Base-by-base conservation (phyloP, 2,329 filamentous ascomycete species). In the Paraconiothyrium sp. region DNA sequence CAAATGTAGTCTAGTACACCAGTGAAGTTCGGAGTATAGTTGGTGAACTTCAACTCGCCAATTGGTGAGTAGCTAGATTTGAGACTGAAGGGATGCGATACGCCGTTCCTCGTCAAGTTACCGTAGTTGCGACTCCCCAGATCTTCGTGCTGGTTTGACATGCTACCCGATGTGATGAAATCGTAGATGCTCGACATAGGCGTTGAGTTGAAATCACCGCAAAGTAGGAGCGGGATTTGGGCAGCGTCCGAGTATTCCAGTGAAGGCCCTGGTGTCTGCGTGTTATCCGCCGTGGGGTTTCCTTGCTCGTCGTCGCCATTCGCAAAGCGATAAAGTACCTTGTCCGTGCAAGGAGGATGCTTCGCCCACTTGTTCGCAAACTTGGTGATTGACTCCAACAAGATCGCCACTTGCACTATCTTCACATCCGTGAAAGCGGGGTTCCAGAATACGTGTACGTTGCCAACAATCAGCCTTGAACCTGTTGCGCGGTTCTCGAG, bases 1-100 rank as follows among this genome's bases (percentile, higher is more conserved):
- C 94, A 98, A 72, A 99, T 93, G 79, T 98, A 97, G 78, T 99
- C 95, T 68, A 99, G 91, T 60, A 96, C 92, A 64, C 93, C 94
- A 55, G 88, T 88, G 81, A 97, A 99, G n/a, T 89, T 89, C 1
- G 95, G 94, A 14, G 93, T 96, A 80, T 98, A 99, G 80, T 99
- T 99, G 50, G 95, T 99, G 78, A 97, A 99, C 4, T 89, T 89
- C 70, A 98, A 83, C 76, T 97, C 92, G 60, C 93, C 91, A 56
- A 97, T 90, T 65, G 91, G 88, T 39, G 88, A 88, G 78, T 99
- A 99, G 3, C 93, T 90, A 24, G 95, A 97, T 74, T 95, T 93
- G 67, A 99, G 84, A 73, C 90, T 94, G 83, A 98, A 99, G 0
- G 94, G 93, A 78, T 99, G 95, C 65, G 92, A 90, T 79, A 98